phyloP scores from a whole-genome alignment of 305 asterid species.

The Solanum hybrid region DNA sequence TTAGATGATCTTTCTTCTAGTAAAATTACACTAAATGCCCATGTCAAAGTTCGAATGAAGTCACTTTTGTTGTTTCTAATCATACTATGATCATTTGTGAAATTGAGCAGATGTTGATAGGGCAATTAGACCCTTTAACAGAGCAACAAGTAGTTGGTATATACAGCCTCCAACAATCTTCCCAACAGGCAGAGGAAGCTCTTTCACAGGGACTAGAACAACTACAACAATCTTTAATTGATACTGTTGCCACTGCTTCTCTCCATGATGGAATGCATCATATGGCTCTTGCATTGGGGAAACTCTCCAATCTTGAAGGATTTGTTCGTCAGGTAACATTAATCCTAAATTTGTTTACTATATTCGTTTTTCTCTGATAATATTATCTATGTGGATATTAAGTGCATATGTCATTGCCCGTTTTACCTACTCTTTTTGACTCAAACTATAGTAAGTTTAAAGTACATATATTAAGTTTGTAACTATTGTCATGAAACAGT shows the following conservation, averaged over 20 bases:
- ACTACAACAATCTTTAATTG: conserved; percentile 69
- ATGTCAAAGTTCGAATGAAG: neutral
- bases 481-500: neutral
- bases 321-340: conserved; percentile 80
- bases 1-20: neutral
- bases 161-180: conserved; percentile 76
- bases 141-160: conserved; percentile 91
- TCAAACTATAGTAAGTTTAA: neutral
- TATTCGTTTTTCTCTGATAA: neutral
- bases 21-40: neutral
- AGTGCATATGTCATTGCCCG: neutral
- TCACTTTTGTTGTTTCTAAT: neutral
- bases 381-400: neutral
- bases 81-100: neutral
- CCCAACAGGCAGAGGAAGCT: conserved; percentile 95
- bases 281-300: conserved; percentile 79
- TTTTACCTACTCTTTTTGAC: neutral
- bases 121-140: conserved; percentile 75
- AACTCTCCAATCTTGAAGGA: conserved; percentile 84
- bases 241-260: conserved; percentile 52
- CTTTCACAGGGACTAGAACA: conserved; percentile 88
- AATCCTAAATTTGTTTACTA: neutral
- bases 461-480: neutral
- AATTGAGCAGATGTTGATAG: conserved; percentile 48
- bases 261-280: conserved; percentile 71